Evolutionary conservation across 495 filamentous ascomycete species (phyloP).

Genomic region (Podospora pseudoanserina): DNA sequence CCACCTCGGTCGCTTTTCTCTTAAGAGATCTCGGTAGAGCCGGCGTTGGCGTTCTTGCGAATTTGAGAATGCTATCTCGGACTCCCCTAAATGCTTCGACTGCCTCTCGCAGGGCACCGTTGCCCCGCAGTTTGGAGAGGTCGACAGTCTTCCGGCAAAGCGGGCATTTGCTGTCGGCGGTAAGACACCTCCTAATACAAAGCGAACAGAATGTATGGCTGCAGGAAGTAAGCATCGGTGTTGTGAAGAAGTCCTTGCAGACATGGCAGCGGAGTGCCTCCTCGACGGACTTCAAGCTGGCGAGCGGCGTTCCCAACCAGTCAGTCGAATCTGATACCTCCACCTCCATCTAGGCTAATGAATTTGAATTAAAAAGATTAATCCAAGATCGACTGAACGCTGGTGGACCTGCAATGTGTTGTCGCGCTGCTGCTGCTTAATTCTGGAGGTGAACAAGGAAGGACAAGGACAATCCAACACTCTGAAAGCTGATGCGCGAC

Average conservation of each 20-base stretch:
- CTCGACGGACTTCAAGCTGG: constrained; percentile 70
- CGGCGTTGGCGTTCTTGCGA: constrained; percentile 48
- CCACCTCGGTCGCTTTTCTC: constrained; percentile 50
- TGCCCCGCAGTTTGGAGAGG: constrained; percentile 76
- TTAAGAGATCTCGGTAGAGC: constrained; percentile 35
- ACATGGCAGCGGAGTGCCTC: constrained; percentile 88
- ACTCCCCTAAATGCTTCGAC: constrained; percentile 72
- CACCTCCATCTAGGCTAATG: constrained; percentile 20
- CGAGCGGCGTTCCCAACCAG: constrained; percentile 79
- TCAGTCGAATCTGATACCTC: constrained; percentile 86
- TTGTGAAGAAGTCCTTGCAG: constrained; percentile 94
- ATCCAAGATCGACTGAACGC: constrained; percentile 14
- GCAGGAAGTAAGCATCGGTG: constrained; percentile 91
- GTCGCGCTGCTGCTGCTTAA: neutral
- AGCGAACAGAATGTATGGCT: constrained; percentile 95
- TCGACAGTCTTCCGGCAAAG: constrained; percentile 73
- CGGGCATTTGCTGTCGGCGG: constrained; percentile 79
- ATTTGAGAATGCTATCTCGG: constrained; percentile 56
- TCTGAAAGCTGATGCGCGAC: neutral
- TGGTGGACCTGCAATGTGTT: neutral
- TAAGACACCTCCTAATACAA: constrained; percentile 83
- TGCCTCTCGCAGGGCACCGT: constrained; percentile 77
- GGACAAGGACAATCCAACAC: too few relatives aligned
- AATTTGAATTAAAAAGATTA: constrained; percentile 29
- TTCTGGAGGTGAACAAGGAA: neutral